Evolutionary conservation across 2,329 filamentous ascomycete genomes (phyloP).

Genomic region (Colletotrichum sp.): DNA sequence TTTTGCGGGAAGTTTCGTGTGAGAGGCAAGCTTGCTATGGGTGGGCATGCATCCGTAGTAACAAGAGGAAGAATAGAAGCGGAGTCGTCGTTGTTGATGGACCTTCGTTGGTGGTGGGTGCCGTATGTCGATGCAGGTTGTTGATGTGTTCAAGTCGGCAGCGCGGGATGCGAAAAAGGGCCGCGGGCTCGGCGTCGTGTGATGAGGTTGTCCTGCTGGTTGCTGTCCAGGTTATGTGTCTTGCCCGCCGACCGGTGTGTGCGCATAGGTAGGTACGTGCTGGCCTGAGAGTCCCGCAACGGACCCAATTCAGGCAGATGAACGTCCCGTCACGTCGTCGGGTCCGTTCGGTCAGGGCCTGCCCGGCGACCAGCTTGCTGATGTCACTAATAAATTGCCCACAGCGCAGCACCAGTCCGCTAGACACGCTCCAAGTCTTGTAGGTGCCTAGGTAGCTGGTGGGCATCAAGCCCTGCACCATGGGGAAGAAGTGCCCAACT

Average conservation of each 20-base stretch:
- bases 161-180: not conserved
- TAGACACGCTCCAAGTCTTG: not conserved
- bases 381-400: slow-evolving; percentile 16
- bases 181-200: not conserved
- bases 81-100: not conserved
- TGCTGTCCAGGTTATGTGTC: not conserved
- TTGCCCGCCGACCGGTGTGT: not conserved
- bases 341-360: not conserved
- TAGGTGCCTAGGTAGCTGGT: not conserved
- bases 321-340: not conserved
- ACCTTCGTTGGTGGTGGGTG: not conserved
- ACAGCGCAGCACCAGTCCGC: not conserved
- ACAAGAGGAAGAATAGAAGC: not conserved
- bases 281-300: not conserved
- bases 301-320: not conserved
- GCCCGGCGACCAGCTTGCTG: not conserved
- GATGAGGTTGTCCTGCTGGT: not conserved
- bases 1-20: slow-evolving; percentile 5
- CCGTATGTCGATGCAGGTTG: not conserved
- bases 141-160: not conserved
- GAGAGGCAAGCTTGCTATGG: not conserved
- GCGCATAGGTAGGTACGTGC: not conserved
- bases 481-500: not conserved
- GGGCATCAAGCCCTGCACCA: not conserved
- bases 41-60: not conserved